Evolutionary conservation across 768 basidiomycete species (phyloP), one percentile per base, ranked within the genome.

Genomic region (Leccinellum albellum): DNA sequence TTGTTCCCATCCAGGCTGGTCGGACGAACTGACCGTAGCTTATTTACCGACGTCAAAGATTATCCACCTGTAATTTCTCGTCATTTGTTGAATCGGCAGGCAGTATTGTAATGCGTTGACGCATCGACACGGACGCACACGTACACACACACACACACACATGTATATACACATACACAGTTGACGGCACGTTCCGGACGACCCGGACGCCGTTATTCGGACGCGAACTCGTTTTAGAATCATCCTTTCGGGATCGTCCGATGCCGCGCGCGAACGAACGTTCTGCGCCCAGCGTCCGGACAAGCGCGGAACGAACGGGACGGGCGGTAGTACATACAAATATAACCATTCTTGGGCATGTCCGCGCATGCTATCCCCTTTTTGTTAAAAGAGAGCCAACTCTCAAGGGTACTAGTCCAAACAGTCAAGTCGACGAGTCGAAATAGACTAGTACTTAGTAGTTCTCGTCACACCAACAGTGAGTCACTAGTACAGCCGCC

Each of bases 311-410:
- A 20, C 40, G 40, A 10, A 42, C 40, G 40, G 40, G 10, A 42
- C 20, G 20, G 40, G 20, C 0, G 1, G 35, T 37, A 8, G 12
- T 10, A n/a, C n/a, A 9, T 37, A 37, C 35, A 9, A 40, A 40
- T 40, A 40, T 50, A 50, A 35, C 53, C 47, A 47, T 54, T 42
- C 46, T 50, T n/a, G 37, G 51, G 64, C 46, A 15, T 26, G 52
- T 46, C 56, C 53, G 56, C 54, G 64, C 64, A 61, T 54, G 61
- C 59, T 64, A 65, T 64, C 54, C 54, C 52, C 61, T 35, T 10
- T 23, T 23, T 12, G 33, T 33, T 29, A 47, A 28, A 40, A 40
- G 40, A 24, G 32, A 48, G 29, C 29, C 29, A 29, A 12, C 31
- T 12, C 12, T 7, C 10, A 31, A 31, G 31, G 31, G 31, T 31